Percentiles rank a stretch among this genome's conserved stretches.
These are phyloP conservation scores for Antitrichia curtipendula DNA, from an alignment of 225 moss, liverwort and hornwort species.

Conservation along the genomic window DNA sequence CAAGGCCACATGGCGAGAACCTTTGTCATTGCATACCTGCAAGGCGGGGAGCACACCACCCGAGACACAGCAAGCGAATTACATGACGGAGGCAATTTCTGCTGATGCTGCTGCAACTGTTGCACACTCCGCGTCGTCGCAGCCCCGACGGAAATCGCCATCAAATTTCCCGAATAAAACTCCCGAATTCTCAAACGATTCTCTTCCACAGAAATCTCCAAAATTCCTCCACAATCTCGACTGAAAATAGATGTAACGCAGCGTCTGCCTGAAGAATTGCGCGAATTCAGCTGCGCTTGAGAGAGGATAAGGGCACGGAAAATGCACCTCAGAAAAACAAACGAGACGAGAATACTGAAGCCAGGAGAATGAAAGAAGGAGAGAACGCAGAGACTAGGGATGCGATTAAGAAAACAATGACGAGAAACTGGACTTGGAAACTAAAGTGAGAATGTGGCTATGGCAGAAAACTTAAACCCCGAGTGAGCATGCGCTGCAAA, in stretches of 20 bases:
- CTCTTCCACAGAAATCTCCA: not conserved
- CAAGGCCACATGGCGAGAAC: not conserved
- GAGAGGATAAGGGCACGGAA: not conserved
- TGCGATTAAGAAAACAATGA: not conserved
- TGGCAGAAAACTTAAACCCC: not conserved
- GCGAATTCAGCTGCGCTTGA: not conserved
- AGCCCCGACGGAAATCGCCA: constrained; percentile 19
- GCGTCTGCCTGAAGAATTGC: not conserved
- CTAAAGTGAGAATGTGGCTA: not conserved
- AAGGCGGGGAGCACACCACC: not conserved
- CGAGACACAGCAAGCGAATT: constrained; percentile 19
- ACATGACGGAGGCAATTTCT: constrained; percentile 6
- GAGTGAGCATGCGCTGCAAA: not conserved
- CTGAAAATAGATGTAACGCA: not conserved
- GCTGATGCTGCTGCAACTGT: constrained; percentile 2
- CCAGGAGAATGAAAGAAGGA: not conserved
- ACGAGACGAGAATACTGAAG: not conserved
- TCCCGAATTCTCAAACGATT: not conserved
- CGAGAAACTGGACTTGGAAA: not conserved
- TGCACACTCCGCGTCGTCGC: not conserved
- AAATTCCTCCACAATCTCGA: not conserved
- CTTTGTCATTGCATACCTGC: constrained; percentile 3
- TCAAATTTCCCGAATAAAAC: not conserved
- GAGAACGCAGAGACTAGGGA: not conserved
- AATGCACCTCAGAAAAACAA: not conserved